Percentiles rank a stretch among this genome's conserved stretches.
Evolutionary conservation across 2,329 filamentous ascomycete genomes (phyloP).

Genomic region (Hortaea sp.): DNA sequence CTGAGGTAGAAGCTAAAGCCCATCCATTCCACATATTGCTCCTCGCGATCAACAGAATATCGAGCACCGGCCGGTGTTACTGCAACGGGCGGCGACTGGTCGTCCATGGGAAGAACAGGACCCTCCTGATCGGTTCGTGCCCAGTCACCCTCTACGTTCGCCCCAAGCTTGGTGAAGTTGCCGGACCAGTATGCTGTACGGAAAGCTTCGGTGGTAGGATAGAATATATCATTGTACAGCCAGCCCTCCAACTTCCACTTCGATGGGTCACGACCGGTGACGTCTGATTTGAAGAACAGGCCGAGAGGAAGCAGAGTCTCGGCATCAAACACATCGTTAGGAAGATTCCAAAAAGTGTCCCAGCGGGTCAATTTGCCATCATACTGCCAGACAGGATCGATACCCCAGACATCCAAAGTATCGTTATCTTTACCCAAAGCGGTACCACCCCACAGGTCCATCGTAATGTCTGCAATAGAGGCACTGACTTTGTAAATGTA

Average conservation of each 20-base stretch:
- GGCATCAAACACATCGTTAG: constrained; percentile 32
- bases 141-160: constrained; percentile 42
- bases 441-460: constrained; percentile 35
- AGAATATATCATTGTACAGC: constrained; percentile 47
- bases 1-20: constrained; percentile 44
- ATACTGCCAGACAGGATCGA: constrained; percentile 27
- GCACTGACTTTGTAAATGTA: constrained; percentile 13
- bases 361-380: background rate
- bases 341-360: constrained; percentile 29
- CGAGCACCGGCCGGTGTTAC: constrained; percentile 34
- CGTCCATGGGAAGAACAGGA: constrained; percentile 34
- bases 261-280: constrained; percentile 41
- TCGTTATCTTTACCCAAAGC: constrained; percentile 32
- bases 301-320: constrained; percentile 37
- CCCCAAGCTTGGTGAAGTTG: constrained; percentile 37
- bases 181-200: constrained; percentile 33
- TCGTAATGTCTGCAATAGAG: constrained; percentile 26
- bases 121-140: constrained; percentile 34
- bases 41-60: constrained; percentile 33
- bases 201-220: constrained; percentile 40
- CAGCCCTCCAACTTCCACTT: constrained; percentile 44
- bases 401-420: constrained; percentile 30
- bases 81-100: constrained; percentile 43
- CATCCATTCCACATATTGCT: constrained; percentile 43
- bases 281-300: constrained; percentile 33